phyloP scores from a whole-genome alignment of 1,284 basidiomycete species.

The Pseudozyma hubeiensis region DNA sequence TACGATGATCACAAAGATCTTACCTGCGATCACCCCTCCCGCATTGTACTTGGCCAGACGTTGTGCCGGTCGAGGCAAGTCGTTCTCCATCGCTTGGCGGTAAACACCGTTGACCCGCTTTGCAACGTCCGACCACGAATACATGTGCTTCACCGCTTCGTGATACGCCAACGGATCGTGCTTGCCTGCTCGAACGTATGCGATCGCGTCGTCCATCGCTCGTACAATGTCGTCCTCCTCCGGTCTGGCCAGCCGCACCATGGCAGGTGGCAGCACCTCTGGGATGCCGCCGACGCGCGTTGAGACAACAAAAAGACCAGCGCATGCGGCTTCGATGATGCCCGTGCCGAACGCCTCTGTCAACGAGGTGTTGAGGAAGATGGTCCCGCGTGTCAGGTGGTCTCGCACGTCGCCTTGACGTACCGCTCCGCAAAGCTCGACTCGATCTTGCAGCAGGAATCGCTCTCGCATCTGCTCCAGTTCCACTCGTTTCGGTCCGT shows the following conservation, averaged over 20 bases:
- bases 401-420: slow-evolving; percentile 82
- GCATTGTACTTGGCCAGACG: slow-evolving; percentile 71
- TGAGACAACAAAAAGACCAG: slow-evolving; percentile 92
- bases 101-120: slow-evolving; percentile 87
- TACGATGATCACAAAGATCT: slow-evolving; percentile 82
- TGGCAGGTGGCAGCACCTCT: slow-evolving; percentile 89
- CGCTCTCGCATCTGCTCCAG: slow-evolving; percentile 96
- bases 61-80: slow-evolving; percentile 38
- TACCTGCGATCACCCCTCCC: slow-evolving; percentile 79
- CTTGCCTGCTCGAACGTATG: slow-evolving; percentile 76
- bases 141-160: slow-evolving; percentile 81
- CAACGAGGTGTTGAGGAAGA: slow-evolving; percentile 94
- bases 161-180: slow-evolving; percentile 86
- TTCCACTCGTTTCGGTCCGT: slow-evolving; percentile 94
- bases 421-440: slow-evolving; percentile 86
- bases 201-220: slow-evolving; percentile 83
- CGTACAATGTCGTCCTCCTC: slow-evolving; percentile 87
- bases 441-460: slow-evolving; percentile 86
- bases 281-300: slow-evolving; percentile 95
- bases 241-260: slow-evolving; percentile 92
- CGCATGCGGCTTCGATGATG: slow-evolving; percentile 93
- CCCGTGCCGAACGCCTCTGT: slow-evolving; percentile 98
- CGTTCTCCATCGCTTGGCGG: slow-evolving; percentile 74
- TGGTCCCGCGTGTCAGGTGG: slow-evolving; percentile 84
- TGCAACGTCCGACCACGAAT: slow-evolving; percentile 87